A percentile compares a stretch with the other conserved stretches of the same genome.
phyloP scores from a whole-genome alignment of 2,329 filamentous ascomycete species.

The Ceratocystis ficicola region DNA sequence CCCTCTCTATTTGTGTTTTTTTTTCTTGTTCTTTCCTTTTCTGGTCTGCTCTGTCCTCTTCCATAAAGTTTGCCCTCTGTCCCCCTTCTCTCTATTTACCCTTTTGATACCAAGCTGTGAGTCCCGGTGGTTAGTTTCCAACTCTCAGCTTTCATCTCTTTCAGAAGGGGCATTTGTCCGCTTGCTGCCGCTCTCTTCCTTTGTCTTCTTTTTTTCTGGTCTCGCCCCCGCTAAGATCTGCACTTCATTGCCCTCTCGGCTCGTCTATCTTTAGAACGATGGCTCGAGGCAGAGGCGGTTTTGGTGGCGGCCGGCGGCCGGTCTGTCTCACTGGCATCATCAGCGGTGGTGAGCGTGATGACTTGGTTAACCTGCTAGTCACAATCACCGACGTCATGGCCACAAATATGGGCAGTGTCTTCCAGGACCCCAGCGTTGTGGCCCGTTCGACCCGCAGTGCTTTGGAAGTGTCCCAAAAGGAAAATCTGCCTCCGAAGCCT shows the following conservation, averaged over 20 bases:
- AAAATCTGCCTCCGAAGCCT: constrained; percentile 17
- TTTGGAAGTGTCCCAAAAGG: constrained; percentile 16
- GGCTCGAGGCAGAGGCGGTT: constrained; percentile 31
- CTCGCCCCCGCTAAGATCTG: neutral
- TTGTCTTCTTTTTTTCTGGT: neutral
- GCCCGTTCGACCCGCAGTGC: neutral
- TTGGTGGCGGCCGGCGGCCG: constrained; percentile 33
- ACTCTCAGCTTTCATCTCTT: constrained; percentile 6
- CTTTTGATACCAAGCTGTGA: neutral
- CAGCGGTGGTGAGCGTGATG: constrained; percentile 37
- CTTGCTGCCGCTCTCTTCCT: neutral
- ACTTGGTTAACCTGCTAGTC: constrained; percentile 40
- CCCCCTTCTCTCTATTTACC: neutral
- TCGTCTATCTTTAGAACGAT: constrained; percentile 26
- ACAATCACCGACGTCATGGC: constrained; percentile 45
- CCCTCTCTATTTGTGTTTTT: constrained; percentile 17
- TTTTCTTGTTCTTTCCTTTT: constrained; percentile 4
- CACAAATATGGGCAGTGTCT: constrained; percentile 39
- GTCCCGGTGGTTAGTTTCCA: too few species aligned
- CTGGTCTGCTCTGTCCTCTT: neutral
- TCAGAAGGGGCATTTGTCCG: neutral
- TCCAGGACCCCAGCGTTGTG: constrained; percentile 29
- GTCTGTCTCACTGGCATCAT: constrained; percentile 42
- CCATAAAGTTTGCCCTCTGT: too few species aligned
- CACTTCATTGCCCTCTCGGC: neutral